Conservation (phyloP, 345 rosid species). For the Eucalyptus camaldulensis region DNA sequence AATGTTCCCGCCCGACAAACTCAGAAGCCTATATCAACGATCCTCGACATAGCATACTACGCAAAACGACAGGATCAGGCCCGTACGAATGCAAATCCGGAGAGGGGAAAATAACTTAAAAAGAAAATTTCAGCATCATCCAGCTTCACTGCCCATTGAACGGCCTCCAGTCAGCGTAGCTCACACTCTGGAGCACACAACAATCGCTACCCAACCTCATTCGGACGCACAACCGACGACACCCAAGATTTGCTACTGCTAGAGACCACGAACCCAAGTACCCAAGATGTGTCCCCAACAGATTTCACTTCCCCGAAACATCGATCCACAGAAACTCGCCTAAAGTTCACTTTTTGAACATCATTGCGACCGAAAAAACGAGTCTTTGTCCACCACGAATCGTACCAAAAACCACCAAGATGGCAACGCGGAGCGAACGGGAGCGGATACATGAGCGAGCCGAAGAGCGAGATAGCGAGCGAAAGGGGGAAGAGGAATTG, state of each 20-base stretch:
- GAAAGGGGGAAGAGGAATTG: background rate
- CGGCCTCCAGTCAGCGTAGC: background rate
- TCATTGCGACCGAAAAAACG: too few relatives aligned
- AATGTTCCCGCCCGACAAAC: background rate
- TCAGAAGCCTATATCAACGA: background rate
- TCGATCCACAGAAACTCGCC: background rate
- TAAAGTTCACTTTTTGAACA: background rate
- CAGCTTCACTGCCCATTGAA: background rate
- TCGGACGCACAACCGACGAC: background rate
- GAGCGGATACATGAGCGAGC: background rate
- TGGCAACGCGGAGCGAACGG: background rate
- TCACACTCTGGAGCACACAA: background rate
- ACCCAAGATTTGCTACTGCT: background rate
- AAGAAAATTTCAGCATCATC: background rate
- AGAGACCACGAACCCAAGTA: background rate
- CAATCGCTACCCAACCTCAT: background rate
- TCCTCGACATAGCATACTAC: background rate
- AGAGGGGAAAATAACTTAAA: rapidly evolving
- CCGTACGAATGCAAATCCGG: background rate
- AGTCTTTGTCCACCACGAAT: background rate
- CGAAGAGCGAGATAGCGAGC: background rate
- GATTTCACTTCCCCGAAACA: background rate
- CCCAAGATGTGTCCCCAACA: background rate
- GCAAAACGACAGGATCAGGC: background rate
- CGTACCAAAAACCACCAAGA: background rate